Evolutionary conservation across 306 rosid species (phyloP).

Genomic region (Comarum palustre): DNA sequence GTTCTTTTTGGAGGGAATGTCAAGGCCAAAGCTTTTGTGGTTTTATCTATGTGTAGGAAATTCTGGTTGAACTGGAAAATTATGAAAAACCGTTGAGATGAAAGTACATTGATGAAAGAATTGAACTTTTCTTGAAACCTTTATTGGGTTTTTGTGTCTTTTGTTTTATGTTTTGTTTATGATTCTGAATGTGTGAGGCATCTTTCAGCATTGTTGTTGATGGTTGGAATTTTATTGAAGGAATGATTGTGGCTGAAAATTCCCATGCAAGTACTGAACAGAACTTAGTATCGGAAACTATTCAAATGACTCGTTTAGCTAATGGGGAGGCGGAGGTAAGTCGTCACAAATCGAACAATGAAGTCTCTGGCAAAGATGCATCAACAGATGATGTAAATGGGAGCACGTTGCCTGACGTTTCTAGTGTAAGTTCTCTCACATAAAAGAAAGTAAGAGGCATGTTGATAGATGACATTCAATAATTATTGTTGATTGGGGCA

Average conservation of each 20-base stretch:
- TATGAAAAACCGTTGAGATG: background rate
- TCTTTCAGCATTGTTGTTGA: conserved; percentile 6
- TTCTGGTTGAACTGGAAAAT: background rate
- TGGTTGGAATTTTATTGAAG: conserved; percentile 16
- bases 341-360: conserved; percentile 43
- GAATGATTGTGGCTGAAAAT: conserved; percentile 41
- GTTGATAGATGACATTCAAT: background rate
- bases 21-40: background rate
- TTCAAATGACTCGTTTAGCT: conserved; percentile 36
- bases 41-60: background rate
- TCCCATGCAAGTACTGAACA: conserved; percentile 21
- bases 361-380: conserved; percentile 22
- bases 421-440: conserved; percentile 25
- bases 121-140: background rate
- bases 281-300: conserved; percentile 36
- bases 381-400: conserved; percentile 28
- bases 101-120: background rate
- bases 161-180: background rate
- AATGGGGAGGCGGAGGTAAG: conserved; percentile 51
- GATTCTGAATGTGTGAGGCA: background rate
- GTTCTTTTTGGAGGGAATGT: conserved; percentile 5
- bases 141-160: background rate
- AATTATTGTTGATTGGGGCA: background rate
- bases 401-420: background rate
- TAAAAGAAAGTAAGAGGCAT: background rate